Evolutionary conservation across 495 filamentous ascomycete species (phyloP).

Genomic region (Aspergillus indologenus): DNA sequence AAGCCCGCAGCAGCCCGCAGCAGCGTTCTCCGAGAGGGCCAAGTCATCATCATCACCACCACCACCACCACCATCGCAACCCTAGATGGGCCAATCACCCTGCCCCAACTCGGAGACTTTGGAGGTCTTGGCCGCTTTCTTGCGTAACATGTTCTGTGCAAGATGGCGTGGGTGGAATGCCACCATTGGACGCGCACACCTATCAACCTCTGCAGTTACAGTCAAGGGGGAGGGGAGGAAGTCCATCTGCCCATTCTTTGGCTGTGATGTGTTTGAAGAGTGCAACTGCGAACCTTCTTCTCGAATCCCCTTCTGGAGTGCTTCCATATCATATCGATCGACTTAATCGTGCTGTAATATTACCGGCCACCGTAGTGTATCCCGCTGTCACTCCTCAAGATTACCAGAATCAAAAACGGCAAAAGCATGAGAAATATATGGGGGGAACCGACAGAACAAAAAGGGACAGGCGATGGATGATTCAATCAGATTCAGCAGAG

Average conservation of each 20-base stretch:
- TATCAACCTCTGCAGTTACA: background rate
- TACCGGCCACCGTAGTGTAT: background rate
- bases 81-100: slow-evolving; percentile 7
- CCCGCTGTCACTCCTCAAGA: background rate
- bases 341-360: background rate
- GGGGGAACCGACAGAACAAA: background rate
- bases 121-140: slow-evolving; percentile 6
- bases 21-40: slow-evolving; percentile 10
- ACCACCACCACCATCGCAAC: background rate
- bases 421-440: slow-evolving; percentile 1
- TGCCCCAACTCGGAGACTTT: background rate
- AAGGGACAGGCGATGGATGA: background rate
- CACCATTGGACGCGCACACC: background rate
- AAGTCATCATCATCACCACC: slow-evolving; percentile 12
- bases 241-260: background rate
- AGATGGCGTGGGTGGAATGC: slow-evolving; percentile 11
- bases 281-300: background rate
- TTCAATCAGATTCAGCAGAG: too few species aligned
- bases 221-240: background rate
- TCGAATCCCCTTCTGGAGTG: background rate
- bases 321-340: background rate
- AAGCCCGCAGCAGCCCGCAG: slow-evolving; percentile 2
- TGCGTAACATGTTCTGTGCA: slow-evolving; percentile 7
- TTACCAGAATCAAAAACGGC: slow-evolving; percentile 4
- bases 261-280: background rate